Evolutionary conservation across 352 stramenopile genomes (phyloP).

Genomic region (Phytophthora megakarya): DNA sequence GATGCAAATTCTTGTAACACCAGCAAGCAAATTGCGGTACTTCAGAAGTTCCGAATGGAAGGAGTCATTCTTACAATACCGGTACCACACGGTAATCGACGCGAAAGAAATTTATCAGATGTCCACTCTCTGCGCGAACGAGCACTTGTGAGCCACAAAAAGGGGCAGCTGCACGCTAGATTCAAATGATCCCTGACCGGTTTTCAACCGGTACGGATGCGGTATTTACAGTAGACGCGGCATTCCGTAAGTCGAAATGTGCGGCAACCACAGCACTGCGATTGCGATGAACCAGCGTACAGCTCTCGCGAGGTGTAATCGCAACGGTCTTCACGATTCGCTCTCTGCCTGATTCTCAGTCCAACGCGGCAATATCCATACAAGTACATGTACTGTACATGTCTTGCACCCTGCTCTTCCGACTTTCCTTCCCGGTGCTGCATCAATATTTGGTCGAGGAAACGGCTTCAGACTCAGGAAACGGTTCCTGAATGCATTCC

Average conservation of each 20-base stretch:
- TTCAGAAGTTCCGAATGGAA: too few relatives aligned
- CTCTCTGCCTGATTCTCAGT: slow-evolving; percentile 19
- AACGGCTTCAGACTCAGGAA: not conserved
- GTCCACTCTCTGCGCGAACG: not conserved
- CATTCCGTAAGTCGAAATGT: not conserved
- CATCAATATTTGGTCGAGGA: slow-evolving; percentile 23
- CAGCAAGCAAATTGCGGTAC: too few relatives aligned
- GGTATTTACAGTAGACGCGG: slow-evolving; percentile 26
- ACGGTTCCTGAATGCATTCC: not conserved
- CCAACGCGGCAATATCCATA: slow-evolving; percentile 12
- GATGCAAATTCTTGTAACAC: too few relatives aligned
- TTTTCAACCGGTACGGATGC: not conserved
- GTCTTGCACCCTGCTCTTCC: not conserved
- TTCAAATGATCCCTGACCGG: slow-evolving; percentile 7
- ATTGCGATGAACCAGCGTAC: not conserved
- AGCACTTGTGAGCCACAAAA: slow-evolving; percentile 23
- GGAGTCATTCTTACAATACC: too few relatives aligned
- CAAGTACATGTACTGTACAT: not conserved
- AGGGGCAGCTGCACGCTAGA: slow-evolving; percentile 23
- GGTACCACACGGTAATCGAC: too few relatives aligned
- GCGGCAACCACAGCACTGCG: slow-evolving; percentile 7
- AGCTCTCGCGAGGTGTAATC: slow-evolving; percentile 10
- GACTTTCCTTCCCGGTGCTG: slow-evolving; percentile 2
- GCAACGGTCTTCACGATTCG: not conserved
- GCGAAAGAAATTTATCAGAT: slow-evolving; percentile 26